These are phyloP conservation scores for Letharia columbiana DNA, from an alignment of 495 filamentous ascomycete species.

Conservation along the genomic window DNA sequence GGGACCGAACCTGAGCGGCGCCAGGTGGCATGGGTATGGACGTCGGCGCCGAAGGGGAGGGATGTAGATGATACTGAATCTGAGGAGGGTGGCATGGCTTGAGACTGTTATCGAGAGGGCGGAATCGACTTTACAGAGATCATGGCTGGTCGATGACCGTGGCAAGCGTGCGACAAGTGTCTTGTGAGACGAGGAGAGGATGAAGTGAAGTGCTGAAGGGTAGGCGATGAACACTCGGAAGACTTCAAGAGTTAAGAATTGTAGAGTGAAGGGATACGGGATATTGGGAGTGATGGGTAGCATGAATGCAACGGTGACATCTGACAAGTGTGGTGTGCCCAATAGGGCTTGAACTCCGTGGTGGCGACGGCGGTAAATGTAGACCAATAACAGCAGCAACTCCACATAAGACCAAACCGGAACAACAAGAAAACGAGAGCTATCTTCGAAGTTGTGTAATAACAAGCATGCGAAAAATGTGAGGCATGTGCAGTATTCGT, in stretches of 20 bases:
- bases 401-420: background rate
- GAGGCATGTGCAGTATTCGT: background rate
- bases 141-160: background rate
- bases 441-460: background rate
- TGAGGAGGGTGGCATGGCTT: constrained; percentile 7
- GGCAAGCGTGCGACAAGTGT: background rate
- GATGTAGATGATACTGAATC: constrained; percentile 1
- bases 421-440: background rate
- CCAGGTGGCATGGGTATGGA: background rate
- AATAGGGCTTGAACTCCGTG: background rate
- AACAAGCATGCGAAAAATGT: background rate
- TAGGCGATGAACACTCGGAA: background rate
- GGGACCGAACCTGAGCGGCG: constrained; percentile 1
- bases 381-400: too few relatives aligned
- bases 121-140: background rate
- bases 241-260: background rate
- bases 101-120: background rate
- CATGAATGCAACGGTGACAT: background rate
- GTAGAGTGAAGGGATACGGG: background rate
- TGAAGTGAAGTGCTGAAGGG: background rate
- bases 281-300: background rate
- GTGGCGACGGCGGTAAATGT: background rate
- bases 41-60: constrained; percentile 16
- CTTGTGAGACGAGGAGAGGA: background rate
- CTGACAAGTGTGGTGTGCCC: background rate